These are phyloP conservation scores for Nitzschia inconspicua DNA, from an alignment of 108 stramenopile genomes.

Conservation along the genomic window DNA sequence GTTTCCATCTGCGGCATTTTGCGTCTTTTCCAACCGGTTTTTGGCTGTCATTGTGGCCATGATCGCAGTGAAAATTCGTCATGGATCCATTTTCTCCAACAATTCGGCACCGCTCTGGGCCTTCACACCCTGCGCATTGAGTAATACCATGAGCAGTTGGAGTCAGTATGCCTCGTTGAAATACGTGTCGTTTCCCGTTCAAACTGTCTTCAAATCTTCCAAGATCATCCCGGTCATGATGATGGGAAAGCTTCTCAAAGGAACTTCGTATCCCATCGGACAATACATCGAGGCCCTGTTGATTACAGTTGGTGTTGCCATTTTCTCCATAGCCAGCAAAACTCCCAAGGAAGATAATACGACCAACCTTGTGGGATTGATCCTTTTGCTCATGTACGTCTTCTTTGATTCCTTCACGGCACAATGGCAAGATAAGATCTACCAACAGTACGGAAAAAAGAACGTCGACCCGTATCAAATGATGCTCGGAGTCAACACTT, in stretches of 20 bases:
- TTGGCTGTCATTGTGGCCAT: conserved; percentile 92
- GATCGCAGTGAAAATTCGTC: conserved; percentile 75
- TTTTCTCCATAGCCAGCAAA: conserved; percentile 83
- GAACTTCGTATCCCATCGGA: conserved; percentile 77
- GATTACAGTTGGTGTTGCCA: conserved; percentile 92
- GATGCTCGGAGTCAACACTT: conserved; percentile 98
- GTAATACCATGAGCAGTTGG: conserved; percentile 96
- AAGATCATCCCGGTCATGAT: conserved; percentile 99
- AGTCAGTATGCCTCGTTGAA: conserved; percentile 95
- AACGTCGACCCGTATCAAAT: conserved; percentile 96
- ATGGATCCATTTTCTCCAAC: conserved; percentile 75
- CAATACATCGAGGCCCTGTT: conserved; percentile 91
- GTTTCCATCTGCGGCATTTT: conserved; percentile 93
- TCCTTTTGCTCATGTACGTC: conserved; percentile 92
- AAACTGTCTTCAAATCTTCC: conserved; percentile 95
- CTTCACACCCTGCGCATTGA: conserved; percentile 92
- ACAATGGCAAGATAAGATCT: conserved; percentile 98
- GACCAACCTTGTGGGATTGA: conserved; percentile 84
- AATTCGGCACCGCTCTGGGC: conserved; percentile 84
- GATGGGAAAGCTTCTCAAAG: conserved; percentile 90
- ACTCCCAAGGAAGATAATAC: conserved; percentile 38
- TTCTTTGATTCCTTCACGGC: conserved; percentile 97
- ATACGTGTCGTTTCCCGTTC: conserved; percentile 97
- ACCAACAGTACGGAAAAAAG: conserved; percentile 83
- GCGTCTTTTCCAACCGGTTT: conserved; percentile 96